phyloP scores from a whole-genome alignment of 2,329 filamentous ascomycete genomes.

The Aureobasidium uvarum region DNA sequence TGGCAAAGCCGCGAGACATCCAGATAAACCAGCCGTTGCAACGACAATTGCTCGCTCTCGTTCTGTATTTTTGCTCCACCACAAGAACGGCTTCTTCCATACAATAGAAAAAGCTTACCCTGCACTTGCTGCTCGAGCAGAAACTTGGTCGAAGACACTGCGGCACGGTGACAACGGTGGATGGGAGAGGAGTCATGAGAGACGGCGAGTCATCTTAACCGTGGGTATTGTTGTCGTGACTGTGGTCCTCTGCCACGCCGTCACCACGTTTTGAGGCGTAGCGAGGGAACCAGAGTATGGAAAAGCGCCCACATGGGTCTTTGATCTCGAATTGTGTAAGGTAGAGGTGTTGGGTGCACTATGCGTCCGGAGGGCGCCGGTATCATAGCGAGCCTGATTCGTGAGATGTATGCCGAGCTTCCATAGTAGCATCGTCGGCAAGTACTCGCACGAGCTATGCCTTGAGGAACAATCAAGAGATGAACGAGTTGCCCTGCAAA shows the following conservation, averaged over 20 bases:
- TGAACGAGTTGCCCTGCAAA: constrained; percentile 71
- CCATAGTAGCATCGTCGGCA: not conserved
- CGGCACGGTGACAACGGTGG: not conserved
- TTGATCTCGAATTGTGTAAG: not conserved
- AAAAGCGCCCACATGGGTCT: not conserved
- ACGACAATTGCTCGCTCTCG: not conserved
- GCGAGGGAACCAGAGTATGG: not conserved
- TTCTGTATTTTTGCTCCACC: not conserved
- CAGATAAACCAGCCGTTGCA: constrained; percentile 1
- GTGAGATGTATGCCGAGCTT: not conserved
- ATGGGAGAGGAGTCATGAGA: not conserved
- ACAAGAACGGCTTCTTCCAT: not conserved
- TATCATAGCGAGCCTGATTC: not conserved
- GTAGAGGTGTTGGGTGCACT: not conserved
- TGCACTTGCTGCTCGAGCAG: not conserved
- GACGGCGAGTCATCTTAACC: not conserved
- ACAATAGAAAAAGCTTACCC: not conserved
- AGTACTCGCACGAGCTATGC: not conserved
- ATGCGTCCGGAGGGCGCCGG: not conserved
- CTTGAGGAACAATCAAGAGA: constrained; percentile 68
- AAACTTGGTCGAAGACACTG: not conserved
- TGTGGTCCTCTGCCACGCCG: not conserved
- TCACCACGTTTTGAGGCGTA: not conserved
- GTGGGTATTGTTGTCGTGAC: not conserved
- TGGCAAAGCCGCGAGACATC: not conserved